These are phyloP conservation scores for Fusarium metavorans DNA, from an alignment of 2,329 filamentous ascomycete genomes.

Conservation along the genomic window DNA sequence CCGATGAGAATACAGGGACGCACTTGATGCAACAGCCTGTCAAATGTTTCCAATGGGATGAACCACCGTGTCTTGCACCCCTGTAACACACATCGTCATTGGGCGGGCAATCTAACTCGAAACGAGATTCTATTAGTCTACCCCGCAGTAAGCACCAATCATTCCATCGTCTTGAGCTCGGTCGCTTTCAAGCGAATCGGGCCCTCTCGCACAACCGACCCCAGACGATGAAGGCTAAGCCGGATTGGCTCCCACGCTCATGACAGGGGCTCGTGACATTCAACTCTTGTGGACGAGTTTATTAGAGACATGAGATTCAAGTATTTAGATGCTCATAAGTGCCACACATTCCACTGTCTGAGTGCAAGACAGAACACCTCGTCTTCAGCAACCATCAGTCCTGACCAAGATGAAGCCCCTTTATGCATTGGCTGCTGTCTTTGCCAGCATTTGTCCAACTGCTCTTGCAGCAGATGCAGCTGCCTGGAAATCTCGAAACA, in stretches of 20 bases:
- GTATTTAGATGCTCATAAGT: not conserved
- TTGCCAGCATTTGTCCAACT: slow-evolving; percentile 13
- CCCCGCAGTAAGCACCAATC: slow-evolving; percentile 27
- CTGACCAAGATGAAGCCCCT: slow-evolving; percentile 21
- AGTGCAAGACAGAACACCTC: not conserved
- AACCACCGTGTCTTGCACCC: slow-evolving; percentile 1
- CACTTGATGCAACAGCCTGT: not conserved
- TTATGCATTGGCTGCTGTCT: slow-evolving; percentile 11
- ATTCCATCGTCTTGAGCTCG: not conserved
- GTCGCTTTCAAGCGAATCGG: slow-evolving; percentile 1
- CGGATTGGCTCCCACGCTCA: not conserved
- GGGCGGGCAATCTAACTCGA: slow-evolving; percentile 2
- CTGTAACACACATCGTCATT: slow-evolving; percentile 19
- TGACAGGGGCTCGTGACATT: not conserved
- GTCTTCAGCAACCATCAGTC: not conserved
- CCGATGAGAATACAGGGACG: not conserved
- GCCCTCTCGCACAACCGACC: not conserved
- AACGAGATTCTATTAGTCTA: slow-evolving; percentile 22
- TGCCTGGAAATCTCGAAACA: slow-evolving; percentile 65
- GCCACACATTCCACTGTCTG: not conserved
- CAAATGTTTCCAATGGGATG: not conserved
- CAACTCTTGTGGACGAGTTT: not conserved
- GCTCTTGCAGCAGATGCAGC: slow-evolving; percentile 48
- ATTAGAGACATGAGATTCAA: not conserved
- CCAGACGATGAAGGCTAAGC: slow-evolving; percentile 2